Evolutionary conservation across 352 stramenopile species (phyloP), one percentile per base, ranked within the genome.

Genomic region (Globisporangium cederbergense): DNA sequence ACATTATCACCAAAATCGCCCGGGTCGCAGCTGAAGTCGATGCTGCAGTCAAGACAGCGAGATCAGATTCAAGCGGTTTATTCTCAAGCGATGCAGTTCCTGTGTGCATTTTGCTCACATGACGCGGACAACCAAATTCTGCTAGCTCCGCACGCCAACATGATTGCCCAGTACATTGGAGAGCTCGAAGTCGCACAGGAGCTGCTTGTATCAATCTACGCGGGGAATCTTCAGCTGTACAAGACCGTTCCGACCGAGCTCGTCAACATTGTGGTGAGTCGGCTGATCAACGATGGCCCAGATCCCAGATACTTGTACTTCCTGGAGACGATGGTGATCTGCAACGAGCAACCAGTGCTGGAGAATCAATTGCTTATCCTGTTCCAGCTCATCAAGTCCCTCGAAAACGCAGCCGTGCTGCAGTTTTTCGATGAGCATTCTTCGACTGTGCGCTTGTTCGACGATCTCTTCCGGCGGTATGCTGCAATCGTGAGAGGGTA

Each of bases 281-380:
- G 59, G 22, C 65, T 89, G 47, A 71, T 78, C 54, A 60, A 74
- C 13, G 74, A 81, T 16, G 73, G 68, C 0, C 68, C 70, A 0
- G 76, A 89, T 47, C 78, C 79, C 30, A 63, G 79, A 16, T 89
- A 84, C 57, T 66, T 91, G 18, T 76, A 81, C 45, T 86, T 88
- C 22, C 53, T 91, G 40, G 82, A 91, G 62, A 84, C 73, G 0
- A 49, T 91, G 0, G 76, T 86, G 11, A 68, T 88, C 30, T 89
- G 79, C 50, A 71, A 81, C 46, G 78, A 89, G 38, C 70, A 68
- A n/a, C 78, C 82, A 0, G 66, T 89, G 14, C 50, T 81, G 13
- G 82, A 91, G 36, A 91, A 91, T 34, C 82, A 89, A 46, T 62
- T 89, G 11, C 59, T 91, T 2, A 80, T 91, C 14, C 62, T 91